Conservation (phyloP, 2,329 filamentous ascomycete genomes). For the Phaeosphaeria sp. region DNA sequence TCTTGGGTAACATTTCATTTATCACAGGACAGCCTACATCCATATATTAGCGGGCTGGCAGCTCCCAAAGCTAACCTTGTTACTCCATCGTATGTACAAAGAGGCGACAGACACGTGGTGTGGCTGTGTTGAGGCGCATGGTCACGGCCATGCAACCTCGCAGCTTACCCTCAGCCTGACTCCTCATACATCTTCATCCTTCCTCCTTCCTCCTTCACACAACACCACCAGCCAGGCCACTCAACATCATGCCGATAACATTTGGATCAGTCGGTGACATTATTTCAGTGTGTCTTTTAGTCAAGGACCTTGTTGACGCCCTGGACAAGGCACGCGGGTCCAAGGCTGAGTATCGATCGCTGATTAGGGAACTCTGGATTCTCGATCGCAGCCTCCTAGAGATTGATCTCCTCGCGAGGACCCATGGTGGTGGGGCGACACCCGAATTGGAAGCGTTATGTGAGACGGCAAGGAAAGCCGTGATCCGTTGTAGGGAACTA, state of each 20-base stretch:
- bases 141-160: not conserved
- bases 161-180: not conserved
- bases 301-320: conserved; percentile 36
- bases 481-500: conserved; percentile 4
- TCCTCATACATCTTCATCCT: not conserved
- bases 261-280: conserved; percentile 41
- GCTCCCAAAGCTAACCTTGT: too few relatives aligned
- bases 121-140: too few relatives aligned
- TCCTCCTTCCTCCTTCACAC: not conserved
- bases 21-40: too few relatives aligned
- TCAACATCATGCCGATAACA: conserved; percentile 21
- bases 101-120: too few relatives aligned
- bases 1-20: too few relatives aligned
- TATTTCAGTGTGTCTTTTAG: conserved; percentile 31
- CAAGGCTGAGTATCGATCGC: conserved; percentile 34
- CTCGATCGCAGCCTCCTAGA: conserved; percentile 21
- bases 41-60: too few relatives aligned
- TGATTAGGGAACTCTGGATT: conserved; percentile 32
- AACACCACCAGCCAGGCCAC: not conserved
- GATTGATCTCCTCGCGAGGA: conserved; percentile 17
- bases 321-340: conserved; percentile 39
- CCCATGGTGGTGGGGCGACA: conserved; percentile 4
- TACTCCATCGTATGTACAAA: too few relatives aligned
- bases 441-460: conserved; percentile 9
- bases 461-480: conserved; percentile 10